A percentile compares a stretch with the other conserved stretches of the same genome.
These are phyloP conservation scores for Calonectria montana DNA, from an alignment of 2,329 filamentous ascomycete species.

Conservation along the genomic window DNA sequence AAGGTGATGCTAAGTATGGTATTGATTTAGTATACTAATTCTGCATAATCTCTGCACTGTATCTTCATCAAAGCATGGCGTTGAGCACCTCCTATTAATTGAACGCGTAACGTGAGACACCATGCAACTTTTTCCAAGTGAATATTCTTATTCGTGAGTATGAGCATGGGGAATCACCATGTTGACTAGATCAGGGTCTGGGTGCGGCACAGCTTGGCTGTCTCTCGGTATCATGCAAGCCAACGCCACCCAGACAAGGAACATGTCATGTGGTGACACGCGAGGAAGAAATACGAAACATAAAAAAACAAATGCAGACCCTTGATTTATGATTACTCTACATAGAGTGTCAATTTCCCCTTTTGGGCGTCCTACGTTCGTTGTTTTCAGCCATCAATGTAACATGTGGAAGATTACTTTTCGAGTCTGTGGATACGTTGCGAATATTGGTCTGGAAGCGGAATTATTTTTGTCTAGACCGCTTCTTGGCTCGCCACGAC, in stretches of 20 bases:
- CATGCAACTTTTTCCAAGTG: not conserved
- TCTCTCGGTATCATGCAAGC: not conserved
- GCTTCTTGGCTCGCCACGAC: not conserved
- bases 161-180: not conserved
- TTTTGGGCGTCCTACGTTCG: not conserved
- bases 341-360: not conserved
- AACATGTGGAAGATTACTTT: slow-evolving; percentile 1
- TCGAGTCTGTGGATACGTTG: not conserved
- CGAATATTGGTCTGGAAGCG: not conserved
- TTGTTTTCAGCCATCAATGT: not conserved
- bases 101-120: not conserved
- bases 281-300: not conserved
- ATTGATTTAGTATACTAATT: not conserved
- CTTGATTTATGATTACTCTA: not conserved
- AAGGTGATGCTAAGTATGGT: not conserved
- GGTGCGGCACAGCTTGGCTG: not conserved
- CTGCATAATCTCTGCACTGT: not conserved
- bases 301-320: not conserved
- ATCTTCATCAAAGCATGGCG: not conserved
- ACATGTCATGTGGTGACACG: not conserved
- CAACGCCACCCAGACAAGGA: not conserved
- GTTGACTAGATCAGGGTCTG: not conserved
- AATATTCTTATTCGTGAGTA: not conserved
- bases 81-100: not conserved
- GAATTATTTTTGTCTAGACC: not conserved